A percentile compares a stretch with the other conserved stretches of the same genome.
phyloP scores from a whole-genome alignment of 495 filamentous ascomycete genomes.

The Corynascus novoguineensis region DNA sequence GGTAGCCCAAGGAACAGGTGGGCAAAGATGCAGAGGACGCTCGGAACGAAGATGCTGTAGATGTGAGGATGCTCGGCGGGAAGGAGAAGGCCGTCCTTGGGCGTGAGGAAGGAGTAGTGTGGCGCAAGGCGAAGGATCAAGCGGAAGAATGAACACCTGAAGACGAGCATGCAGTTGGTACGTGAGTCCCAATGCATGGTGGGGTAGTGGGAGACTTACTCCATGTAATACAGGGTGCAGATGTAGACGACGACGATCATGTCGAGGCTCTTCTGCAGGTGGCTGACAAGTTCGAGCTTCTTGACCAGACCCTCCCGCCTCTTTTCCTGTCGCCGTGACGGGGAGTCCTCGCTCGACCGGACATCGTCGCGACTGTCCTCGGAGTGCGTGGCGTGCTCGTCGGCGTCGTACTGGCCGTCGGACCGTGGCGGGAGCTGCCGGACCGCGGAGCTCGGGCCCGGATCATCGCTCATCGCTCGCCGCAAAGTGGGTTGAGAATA shows the following conservation, averaged over 20 bases:
- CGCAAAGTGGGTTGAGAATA: conserved; percentile 25
- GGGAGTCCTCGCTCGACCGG: conserved; percentile 2
- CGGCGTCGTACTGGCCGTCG: conserved; percentile 23
- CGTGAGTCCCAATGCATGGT: not conserved
- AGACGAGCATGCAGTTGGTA: conserved; percentile 1
- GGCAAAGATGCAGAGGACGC: conserved; percentile 65
- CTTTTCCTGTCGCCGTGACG: conserved; percentile 16
- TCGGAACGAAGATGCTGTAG: conserved; percentile 62
- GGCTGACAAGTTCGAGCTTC: conserved; percentile 61
- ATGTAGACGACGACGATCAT: conserved; percentile 76
- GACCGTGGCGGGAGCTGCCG: conserved; percentile 35
- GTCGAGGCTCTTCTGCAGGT: conserved; percentile 68
- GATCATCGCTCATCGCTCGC: conserved; percentile 63
- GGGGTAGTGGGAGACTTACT: conserved; percentile 53
- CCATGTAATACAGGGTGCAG: conserved; percentile 82
- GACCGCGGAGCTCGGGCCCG: conserved; percentile 51
- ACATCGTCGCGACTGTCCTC: not conserved
- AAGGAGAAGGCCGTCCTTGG: conserved; percentile 58
- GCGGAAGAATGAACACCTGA: conserved; percentile 71
- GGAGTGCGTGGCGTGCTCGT: not conserved
- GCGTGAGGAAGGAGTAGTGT: conserved; percentile 73
- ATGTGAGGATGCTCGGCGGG: conserved; percentile 65
- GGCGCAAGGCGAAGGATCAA: conserved; percentile 64
- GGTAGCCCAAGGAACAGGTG: conserved; percentile 60
- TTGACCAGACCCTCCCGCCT: conserved; percentile 44